Evolutionary conservation across 2,329 filamentous ascomycete species (phyloP), one percentile per base, ranked within the genome.

Genomic region (Aspergillus persii): DNA sequence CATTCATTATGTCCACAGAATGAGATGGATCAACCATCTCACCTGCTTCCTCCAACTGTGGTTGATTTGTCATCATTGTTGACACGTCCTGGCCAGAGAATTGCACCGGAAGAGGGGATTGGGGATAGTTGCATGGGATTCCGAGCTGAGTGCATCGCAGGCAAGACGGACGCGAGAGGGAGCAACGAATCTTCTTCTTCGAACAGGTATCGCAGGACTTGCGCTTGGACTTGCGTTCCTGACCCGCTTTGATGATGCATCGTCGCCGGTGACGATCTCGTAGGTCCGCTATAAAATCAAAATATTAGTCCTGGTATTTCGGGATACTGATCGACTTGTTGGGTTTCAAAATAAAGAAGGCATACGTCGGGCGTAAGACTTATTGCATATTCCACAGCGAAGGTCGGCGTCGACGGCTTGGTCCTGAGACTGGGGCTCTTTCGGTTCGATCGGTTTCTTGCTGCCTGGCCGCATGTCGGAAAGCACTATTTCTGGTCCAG

Each of bases 191-290:
- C 53, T 66, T 66, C 50, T 66, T 66, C 26, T 62, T 60, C 2
- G 62, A 62, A 47, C 63, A 66, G 15, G 53, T 59, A 33, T 64
- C 62, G 57, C 63, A 66, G 8, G 63, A 66, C 49, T 64, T 66
- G 23, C 63, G 63, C 53, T 63, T 66, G 15, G 63, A 64, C 18
- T 44, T 54, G 11, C 63, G 63, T 41, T 63, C 63, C 48, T 66
- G 60, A 23, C 62, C 62, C 8, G 55, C 50, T 1, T 59, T 61
- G 11, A 60, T 64, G 50, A 66, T 66, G 33, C 63, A 66, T 36
- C 63, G 63, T 8, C 62, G 62, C 3, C 63, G 63, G 27, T 64
- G 63, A 26, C 63, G 58, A 53, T 66, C 63, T 29, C 63, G 63
- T 15, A 66, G 59, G 53, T 66, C 63, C 36, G 60, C 63, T 66